These are phyloP conservation scores for Tetrapyrgos nigripes DNA, from an alignment of 1,284 basidiomycete species.

Conservation along the genomic window DNA sequence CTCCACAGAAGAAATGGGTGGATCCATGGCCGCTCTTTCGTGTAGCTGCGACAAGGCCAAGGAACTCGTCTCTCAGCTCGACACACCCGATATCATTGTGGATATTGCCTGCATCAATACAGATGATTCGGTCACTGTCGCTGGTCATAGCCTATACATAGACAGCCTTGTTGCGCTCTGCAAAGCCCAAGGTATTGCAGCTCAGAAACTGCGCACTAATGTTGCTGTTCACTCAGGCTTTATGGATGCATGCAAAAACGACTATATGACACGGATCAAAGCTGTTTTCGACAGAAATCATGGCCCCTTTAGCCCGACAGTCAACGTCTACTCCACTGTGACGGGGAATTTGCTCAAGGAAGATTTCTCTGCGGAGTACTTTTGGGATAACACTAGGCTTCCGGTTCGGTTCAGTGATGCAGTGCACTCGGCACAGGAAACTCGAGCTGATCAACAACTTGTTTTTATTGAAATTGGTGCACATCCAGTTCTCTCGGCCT, in stretches of 20 bases:
- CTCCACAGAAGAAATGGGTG: slow-evolving; percentile 29
- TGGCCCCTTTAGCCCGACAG: background rate
- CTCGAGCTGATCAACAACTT: background rate
- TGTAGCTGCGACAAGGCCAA: slow-evolving; percentile 32
- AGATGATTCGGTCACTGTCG: slow-evolving; percentile 36
- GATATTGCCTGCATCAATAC: slow-evolving; percentile 43
- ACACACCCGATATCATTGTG: slow-evolving; percentile 20
- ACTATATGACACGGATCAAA: slow-evolving; percentile 27
- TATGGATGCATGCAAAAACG: slow-evolving; percentile 37
- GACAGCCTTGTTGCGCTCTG: slow-evolving; percentile 24
- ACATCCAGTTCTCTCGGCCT: slow-evolving; percentile 37
- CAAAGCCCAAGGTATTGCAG: slow-evolving; percentile 30
- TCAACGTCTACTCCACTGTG: slow-evolving; percentile 17
- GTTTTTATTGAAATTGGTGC: slow-evolving; percentile 38
- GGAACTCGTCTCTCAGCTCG: slow-evolving; percentile 25
- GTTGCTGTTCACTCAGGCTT: slow-evolving; percentile 40
- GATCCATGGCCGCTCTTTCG: slow-evolving; percentile 42
- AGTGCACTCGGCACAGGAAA: slow-evolving; percentile 5
- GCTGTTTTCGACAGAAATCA: slow-evolving; percentile 28
- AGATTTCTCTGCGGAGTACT: slow-evolving; percentile 20
- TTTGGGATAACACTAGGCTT: slow-evolving; percentile 29
- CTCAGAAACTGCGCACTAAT: slow-evolving; percentile 34
- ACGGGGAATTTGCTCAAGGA: slow-evolving; percentile 3
- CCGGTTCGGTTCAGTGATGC: slow-evolving; percentile 29
- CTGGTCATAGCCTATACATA: slow-evolving; percentile 33